Conservation (phyloP, 2,329 filamentous ascomycete genomes). For the Fusarium incarnatum region DNA sequence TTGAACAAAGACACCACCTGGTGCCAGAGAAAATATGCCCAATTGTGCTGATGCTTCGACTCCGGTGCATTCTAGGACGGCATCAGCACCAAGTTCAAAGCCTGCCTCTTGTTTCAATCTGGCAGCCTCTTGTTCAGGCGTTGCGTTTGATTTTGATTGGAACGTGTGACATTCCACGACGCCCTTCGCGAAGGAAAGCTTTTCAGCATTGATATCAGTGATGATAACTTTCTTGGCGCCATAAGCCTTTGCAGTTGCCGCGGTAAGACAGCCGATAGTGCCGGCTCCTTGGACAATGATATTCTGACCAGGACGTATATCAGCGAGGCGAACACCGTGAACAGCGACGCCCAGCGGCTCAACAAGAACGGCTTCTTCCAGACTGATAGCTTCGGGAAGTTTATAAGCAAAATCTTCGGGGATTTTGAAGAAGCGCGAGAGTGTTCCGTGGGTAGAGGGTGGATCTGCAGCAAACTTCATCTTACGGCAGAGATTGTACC, state of each 20-base stretch:
- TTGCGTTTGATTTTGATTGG: background rate
- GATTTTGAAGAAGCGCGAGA: conserved; percentile 85
- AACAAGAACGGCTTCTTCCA: conserved; percentile 89
- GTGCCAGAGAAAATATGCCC: conserved; percentile 12
- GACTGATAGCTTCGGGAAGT: conserved; percentile 77
- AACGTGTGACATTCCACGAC: conserved; percentile 21
- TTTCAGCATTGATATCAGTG: conserved; percentile 33
- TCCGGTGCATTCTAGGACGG: conserved; percentile 37
- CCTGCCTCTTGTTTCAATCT: conserved; percentile 5
- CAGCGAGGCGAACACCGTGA: conserved; percentile 81
- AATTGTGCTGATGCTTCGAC: conserved; percentile 32
- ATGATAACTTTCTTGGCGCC: conserved; percentile 72
- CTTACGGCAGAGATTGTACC: conserved; percentile 87
- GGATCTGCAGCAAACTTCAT: conserved; percentile 95
- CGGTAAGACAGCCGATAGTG: conserved; percentile 87
- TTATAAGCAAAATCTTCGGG: conserved; percentile 94
- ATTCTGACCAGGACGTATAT: conserved; percentile 76
- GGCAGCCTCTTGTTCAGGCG: conserved; percentile 25
- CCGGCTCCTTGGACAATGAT: conserved; percentile 91
- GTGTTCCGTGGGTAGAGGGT: conserved; percentile 83
- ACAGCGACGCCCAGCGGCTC: conserved; percentile 89
- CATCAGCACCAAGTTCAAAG: conserved; percentile 79
- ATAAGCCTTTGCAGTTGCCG: conserved; percentile 83
- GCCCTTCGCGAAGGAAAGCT: conserved; percentile 33
- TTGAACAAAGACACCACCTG: conserved; percentile 34